phyloP scores from a whole-genome alignment of 1,139 yeast species.

The Tardiomyces blankii region DNA sequence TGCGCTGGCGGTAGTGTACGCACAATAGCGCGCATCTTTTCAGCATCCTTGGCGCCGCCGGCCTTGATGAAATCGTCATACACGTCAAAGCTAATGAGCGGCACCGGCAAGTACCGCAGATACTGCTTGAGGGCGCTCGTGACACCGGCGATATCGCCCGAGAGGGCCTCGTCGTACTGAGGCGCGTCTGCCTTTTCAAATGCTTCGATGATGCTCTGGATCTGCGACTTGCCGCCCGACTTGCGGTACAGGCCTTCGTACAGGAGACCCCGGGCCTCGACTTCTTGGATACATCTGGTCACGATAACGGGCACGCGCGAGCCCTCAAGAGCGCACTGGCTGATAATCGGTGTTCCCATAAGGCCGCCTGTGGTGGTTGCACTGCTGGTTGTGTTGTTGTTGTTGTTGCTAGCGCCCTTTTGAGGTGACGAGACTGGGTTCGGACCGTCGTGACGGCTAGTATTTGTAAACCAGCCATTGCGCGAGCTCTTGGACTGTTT shows the following conservation, averaged over 20 bases:
- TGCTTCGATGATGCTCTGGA: constrained; percentile 38
- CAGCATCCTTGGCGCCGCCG: constrained; percentile 29
- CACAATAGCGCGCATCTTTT: constrained; percentile 28
- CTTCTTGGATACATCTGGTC: constrained; percentile 62
- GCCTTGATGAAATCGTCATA: constrained; percentile 56
- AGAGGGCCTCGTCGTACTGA: constrained; percentile 32
- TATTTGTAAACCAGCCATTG: constrained; percentile 7
- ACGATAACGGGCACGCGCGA: constrained; percentile 59
- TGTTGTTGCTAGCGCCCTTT: neutral
- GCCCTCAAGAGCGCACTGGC: constrained; percentile 50
- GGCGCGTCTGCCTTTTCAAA: constrained; percentile 25
- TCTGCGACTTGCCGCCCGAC: constrained; percentile 77
- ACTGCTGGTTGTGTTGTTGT: neutral
- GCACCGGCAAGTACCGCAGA: constrained; percentile 73
- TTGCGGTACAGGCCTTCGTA: constrained; percentile 85
- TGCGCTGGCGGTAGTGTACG: constrained; percentile 57
- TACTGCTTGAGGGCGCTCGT: constrained; percentile 83
- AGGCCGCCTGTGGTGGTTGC: neutral
- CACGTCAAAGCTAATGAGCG: constrained; percentile 59
- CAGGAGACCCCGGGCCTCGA: constrained; percentile 61
- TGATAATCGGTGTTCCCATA: constrained; percentile 28
- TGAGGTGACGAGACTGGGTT: neutral
- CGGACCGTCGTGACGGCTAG: neutral
- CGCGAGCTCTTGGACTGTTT: constrained; percentile 2
- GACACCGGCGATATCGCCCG: constrained; percentile 74